Evolutionary conservation across 495 filamentous ascomycete genomes (phyloP), one percentile per base, ranked within the genome.

Genomic region (Rusavskia elegans): DNA sequence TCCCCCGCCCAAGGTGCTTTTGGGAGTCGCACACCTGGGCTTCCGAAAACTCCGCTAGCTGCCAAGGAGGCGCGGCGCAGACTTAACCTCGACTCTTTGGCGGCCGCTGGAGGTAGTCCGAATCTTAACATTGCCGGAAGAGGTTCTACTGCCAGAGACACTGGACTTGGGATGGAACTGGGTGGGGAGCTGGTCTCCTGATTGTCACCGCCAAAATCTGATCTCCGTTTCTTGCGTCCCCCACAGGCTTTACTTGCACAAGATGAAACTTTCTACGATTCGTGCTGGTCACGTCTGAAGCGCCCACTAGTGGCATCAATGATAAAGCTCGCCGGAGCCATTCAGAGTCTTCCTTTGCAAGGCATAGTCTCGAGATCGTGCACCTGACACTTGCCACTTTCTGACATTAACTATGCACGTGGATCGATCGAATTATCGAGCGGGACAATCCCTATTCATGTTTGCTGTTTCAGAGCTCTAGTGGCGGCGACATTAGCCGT

Each of bases 1-100:
- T 92, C 85, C 57, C 93, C 92, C 3, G 92, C 89, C 11, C 92
- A 95, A 66, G 86, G 80, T 53, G 74, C 80, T 5, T 95, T 80
- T 73, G 82, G 81, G 48, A 68, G 66, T 52, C 75, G 76, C n/a
- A 77, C 79, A 45, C 68, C 71, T 54, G 75, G 65, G 53, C 69
- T 63, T 55, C 58, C 63, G 71, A 83, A 76, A 70, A 79, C 92
- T 52, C 71, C 79, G 61, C 66, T 77, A 0, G 67, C 71, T 35
- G 63, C 73, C 56, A 72, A 71, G 55, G 77, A 78, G 48, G 75
- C 76, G 27, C 63, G 81, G 49, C 72, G 75, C 60, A 70, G 77
- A 42, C 66, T 89, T 40, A 83, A 83, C 51, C 85, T 87, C 58
- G 85, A 87, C 59, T 68, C 69, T 44, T 66, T 84, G 29, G 65